phyloP scores from a whole-genome alignment of 257 asterid species.

The Scutellaria baicalensis region DNA sequence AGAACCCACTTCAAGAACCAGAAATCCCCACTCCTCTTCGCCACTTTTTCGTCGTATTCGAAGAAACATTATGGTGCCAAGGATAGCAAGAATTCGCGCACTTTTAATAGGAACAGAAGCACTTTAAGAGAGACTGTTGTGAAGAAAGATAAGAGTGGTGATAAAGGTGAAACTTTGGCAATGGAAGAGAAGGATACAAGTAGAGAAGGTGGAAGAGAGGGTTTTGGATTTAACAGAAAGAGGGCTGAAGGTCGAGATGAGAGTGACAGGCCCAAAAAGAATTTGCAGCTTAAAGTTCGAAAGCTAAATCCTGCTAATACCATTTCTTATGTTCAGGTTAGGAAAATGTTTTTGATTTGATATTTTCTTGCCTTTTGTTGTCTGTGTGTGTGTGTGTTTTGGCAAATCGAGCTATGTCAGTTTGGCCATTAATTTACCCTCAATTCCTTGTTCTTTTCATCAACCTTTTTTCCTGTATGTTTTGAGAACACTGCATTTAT shows the following conservation, averaged over 20 bases:
- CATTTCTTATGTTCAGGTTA: constrained; percentile 72
- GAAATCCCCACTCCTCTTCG: constrained; percentile 23
- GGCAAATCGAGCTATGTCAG: too few species aligned
- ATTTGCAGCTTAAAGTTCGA: constrained; percentile 64
- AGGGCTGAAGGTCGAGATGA: constrained; percentile 85
- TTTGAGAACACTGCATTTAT: too few species aligned
- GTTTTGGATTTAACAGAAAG: constrained; percentile 55
- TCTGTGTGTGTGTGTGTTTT: background rate
- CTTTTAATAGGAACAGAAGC: constrained; percentile 33
- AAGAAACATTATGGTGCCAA: constrained; percentile 18
- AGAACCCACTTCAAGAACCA: constrained; percentile 8
- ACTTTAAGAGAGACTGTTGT: constrained; percentile 19
- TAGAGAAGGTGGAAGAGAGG: constrained; percentile 15
- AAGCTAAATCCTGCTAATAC: constrained; percentile 82
- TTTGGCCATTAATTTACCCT: too few species aligned
- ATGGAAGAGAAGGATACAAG: constrained; percentile 40
- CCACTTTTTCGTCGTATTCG: constrained; percentile 37
- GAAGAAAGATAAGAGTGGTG: constrained; percentile 24
- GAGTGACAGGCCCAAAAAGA: constrained; percentile 41
- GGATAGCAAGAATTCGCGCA: constrained; percentile 24
- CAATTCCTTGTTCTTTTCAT: too few species aligned
- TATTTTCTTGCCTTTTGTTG: background rate
- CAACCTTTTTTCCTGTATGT: too few species aligned
- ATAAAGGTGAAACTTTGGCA: constrained; percentile 26
- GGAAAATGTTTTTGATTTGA: background rate